Base-by-base conservation (phyloP, 2,329 filamentous ascomycete genomes). In the Beauveria bassiana region DNA sequence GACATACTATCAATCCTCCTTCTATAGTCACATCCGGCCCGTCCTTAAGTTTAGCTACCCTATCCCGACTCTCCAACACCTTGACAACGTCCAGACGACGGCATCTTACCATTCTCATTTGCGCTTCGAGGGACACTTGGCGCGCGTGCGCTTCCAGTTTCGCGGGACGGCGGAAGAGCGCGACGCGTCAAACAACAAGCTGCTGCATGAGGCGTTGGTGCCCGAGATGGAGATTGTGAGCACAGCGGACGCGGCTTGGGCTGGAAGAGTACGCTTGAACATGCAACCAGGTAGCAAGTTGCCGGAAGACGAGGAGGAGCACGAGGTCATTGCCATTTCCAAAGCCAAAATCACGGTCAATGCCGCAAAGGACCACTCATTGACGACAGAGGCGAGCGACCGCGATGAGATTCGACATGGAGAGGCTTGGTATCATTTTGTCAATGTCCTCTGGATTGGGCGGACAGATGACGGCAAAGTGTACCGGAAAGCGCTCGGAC, bases 361-460 rank as follows among this genome's bases (percentile, higher is more conserved):
- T 4, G 51, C 54, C 26, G 54, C 54, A 8, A 16, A 49, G 18
- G 20, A 42, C 1, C 31, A 56, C 20, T 9, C 24, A 1, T 9
- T 22, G n/a, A 45, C 38, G 34, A 56, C 40, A 5, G 61, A 63
- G 26, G 34, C 49, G 8, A 16, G 12, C n/a, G 52, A 63, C 18
- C 20, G 57, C 6, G 43, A 60, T 3, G 57, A 63, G 9, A 43
- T 63, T 26, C 43, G 18, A 28, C 6, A 5, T 3, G 50, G 5
- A 5, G 8, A 51, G 0, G 28, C 1, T n/a, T 43, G 22, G 31
- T 63, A 63, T 43, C 6, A 38, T 6, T 60, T 60, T 57, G 61
- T 63, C 20, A 63, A 61, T 57, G 57, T 63, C 24, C 20, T 63
- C 14, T 63, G 61, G 61, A 61, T 63, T 47, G 56, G 50, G 12